phyloP scores from a whole-genome alignment of 2,329 filamentous ascomycete species.

The Raffaelea albimanens region DNA sequence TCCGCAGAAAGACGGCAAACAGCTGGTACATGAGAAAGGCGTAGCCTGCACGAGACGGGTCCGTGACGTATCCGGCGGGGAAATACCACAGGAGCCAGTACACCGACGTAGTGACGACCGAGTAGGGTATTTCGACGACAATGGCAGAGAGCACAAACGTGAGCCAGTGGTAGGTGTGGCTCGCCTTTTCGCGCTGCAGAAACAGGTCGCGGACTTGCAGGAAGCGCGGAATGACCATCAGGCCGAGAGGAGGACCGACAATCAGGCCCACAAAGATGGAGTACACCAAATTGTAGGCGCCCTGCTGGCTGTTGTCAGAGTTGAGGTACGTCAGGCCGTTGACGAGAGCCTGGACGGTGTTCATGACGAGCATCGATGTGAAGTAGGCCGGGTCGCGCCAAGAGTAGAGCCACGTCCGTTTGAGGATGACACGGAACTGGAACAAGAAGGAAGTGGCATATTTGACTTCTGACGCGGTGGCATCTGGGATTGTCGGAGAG shows the following conservation, averaged over 20 bases:
- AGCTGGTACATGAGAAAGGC: slow-evolving; percentile 61
- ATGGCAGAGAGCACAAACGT: slow-evolving; percentile 76
- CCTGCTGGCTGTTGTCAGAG: slow-evolving; percentile 60
- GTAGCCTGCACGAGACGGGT: slow-evolving; percentile 51
- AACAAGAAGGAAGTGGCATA: slow-evolving; percentile 66
- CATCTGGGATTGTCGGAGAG: neutral
- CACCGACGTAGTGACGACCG: slow-evolving; percentile 60
- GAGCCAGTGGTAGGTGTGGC: slow-evolving; percentile 76
- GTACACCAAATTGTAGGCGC: slow-evolving; percentile 78
- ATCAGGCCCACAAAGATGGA: slow-evolving; percentile 74
- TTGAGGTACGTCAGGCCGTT: slow-evolving; percentile 75
- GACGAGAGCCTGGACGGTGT: slow-evolving; percentile 56
- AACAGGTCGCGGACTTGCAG: slow-evolving; percentile 74
- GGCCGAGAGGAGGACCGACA: slow-evolving; percentile 67
- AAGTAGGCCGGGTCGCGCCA: slow-evolving; percentile 86
- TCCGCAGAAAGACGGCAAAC: slow-evolving; percentile 76
- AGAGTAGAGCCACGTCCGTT: slow-evolving; percentile 70
- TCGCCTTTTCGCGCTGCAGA: slow-evolving; percentile 73
- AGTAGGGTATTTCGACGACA: slow-evolving; percentile 76
- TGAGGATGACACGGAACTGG: slow-evolving; percentile 59
- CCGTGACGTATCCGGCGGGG: slow-evolving; percentile 64
- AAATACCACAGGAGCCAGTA: slow-evolving; percentile 70
- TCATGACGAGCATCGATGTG: slow-evolving; percentile 68
- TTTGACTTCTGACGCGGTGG: slow-evolving; percentile 48
- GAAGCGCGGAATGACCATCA: slow-evolving; percentile 79